A percentile compares a stretch with the other conserved stretches of the same genome.
phyloP scores from a whole-genome alignment of 1,284 basidiomycete species.

The Nidula niveotomentosa region DNA sequence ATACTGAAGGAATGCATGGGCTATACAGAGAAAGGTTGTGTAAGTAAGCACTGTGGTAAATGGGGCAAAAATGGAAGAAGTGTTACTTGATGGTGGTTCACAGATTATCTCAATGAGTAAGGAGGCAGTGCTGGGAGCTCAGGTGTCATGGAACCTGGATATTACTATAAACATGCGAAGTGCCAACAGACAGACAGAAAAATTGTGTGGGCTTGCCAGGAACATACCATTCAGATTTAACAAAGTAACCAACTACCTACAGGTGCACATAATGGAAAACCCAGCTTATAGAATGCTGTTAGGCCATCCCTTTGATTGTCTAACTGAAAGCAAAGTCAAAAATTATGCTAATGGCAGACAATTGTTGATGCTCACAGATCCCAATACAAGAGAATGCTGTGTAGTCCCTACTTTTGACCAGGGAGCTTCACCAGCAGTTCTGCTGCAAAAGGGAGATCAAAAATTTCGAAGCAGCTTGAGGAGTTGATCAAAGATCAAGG shows the following conservation, averaged over 20 bases:
- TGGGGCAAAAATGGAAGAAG: constrained; percentile 9
- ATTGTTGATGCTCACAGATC: constrained; percentile 18
- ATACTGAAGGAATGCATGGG: too few species aligned
- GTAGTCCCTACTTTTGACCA: constrained; percentile 15
- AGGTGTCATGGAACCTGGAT: constrained; percentile 15
- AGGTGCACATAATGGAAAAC: too few species aligned
- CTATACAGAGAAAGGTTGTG: too few species aligned
- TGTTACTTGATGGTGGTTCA: constrained; percentile 16
- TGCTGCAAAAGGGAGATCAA: background rate
- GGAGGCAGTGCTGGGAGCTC: constrained; percentile 6
- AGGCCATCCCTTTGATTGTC: too few species aligned
- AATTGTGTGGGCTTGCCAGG: constrained; percentile 13
- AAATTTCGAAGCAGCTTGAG: constrained; percentile 10
- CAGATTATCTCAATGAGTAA: constrained; percentile 18
- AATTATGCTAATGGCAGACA: constrained; percentile 15
- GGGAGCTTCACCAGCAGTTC: background rate
- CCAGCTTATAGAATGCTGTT: too few species aligned
- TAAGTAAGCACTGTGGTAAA: constrained; percentile 5
- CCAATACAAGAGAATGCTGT: constrained; percentile 10
- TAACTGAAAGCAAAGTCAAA: too few species aligned
- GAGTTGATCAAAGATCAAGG: constrained; percentile 10
- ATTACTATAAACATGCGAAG: constrained; percentile 12
- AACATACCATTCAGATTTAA: constrained; percentile 19
- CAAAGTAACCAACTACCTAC: too few species aligned
- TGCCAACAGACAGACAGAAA: constrained; percentile 12